Conservation (phyloP, 176 grass and related monocot genomes). For the Echinochloa phyllopogon region DNA sequence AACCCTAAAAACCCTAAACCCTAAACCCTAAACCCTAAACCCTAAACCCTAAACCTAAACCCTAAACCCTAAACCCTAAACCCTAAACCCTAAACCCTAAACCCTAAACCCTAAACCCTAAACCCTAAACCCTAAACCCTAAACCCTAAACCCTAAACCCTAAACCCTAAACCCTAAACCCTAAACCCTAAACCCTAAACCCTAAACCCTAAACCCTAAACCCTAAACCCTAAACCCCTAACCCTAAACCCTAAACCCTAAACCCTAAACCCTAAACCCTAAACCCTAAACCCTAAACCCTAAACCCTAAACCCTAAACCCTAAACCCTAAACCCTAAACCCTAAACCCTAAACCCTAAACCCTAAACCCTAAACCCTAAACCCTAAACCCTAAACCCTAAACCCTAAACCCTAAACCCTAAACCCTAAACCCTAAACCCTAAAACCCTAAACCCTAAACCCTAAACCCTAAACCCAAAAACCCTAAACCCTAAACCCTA, state of each 20-base stretch:
- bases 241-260: slow-evolving; percentile 6
- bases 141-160: background rate
- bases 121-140: background rate
- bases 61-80: background rate
- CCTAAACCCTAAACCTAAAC: background rate
- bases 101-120: background rate
- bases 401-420: too few relatives aligned
- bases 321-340: too few relatives aligned
- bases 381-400: too few relatives aligned
- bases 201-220: background rate
- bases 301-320: too few relatives aligned
- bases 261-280: slow-evolving; percentile 18
- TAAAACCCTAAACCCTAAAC: too few relatives aligned
- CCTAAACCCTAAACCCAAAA: too few relatives aligned
- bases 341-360: too few relatives aligned
- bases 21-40: background rate
- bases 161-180: background rate
- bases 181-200: slow-evolving; percentile 20
- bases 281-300: background rate
- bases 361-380: too few relatives aligned
- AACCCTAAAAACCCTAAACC: background rate
- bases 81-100: background rate
- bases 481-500: too few relatives aligned
- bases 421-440: too few relatives aligned
- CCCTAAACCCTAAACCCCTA: background rate